Base-by-base conservation (phyloP, 495 filamentous ascomycete species). In the Tuber microsphaerosporum region DNA sequence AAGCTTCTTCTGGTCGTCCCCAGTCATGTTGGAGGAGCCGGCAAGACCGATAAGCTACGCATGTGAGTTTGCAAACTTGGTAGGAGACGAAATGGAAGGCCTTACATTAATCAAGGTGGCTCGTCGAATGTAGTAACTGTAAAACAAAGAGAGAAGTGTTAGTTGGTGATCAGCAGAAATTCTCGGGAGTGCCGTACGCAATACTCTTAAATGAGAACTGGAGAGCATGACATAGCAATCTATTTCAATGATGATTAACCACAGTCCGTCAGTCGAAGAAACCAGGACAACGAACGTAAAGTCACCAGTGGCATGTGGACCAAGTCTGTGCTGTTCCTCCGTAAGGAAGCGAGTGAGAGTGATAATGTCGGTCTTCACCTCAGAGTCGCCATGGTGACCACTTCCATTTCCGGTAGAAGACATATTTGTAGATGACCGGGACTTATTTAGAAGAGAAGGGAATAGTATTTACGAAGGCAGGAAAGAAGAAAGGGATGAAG, bases 191-290 rank as follows among this genome's bases (percentile, higher is more conserved):
- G 17, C 41, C 80, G 37, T 82, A 83, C 79, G 95, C 94, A 85
- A 99, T 99, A 73, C 92, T 94, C 87, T 99, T 99, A 90, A 99
- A 99, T 80, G 95, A 92, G 88, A 97, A 98, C 86, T 98, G 96
- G 45, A 99, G 91, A 75, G 96, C 94, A 84, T 99, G 95, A 88
- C 93, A 97, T 73, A 99, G 89, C 39, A 99, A 89, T 81, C 94
- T 97, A 81, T 75, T 69, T 20, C 42, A 61, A 69, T 43, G 69
- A 73, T 81, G 43, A 71, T 70, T 46, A 75, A 12, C 44, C 43
- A 72, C 48, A 74, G 19, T 44, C n/a, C 4, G 41, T 43, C 20
- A 45, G 17, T 51, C n/a, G n/a, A 37, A 42, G 69, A 42, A 71
- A 70, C n/a, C 26, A 41, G 43, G 45, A 68, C 51, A 85, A 85